Conservation (phyloP, 176 grass and related monocot genomes). For the Ensete ventricosum region DNA sequence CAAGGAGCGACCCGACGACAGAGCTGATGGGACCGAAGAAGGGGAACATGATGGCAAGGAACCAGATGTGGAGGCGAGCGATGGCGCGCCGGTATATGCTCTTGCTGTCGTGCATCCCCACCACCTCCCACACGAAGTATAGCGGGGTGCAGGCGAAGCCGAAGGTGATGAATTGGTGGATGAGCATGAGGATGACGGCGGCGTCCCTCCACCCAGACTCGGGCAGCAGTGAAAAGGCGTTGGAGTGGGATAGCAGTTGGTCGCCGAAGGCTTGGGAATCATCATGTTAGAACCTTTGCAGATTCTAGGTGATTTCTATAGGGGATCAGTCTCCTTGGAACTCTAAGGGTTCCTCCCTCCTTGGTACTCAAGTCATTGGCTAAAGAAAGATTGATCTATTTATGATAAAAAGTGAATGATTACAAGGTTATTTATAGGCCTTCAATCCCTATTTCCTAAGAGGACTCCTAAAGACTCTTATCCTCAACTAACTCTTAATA, state of each 20-base stretch:
- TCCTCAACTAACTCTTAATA: no score
- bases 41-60: constrained; percentile 22
- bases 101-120: constrained; percentile 38
- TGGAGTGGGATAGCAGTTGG: constrained; percentile 49
- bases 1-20: constrained; percentile 7
- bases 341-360: no score
- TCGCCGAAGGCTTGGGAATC: constrained; percentile 70
- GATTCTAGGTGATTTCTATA: no score
- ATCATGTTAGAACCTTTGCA: constrained; percentile 37
- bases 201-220: constrained; percentile 44
- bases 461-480: no score
- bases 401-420: no score
- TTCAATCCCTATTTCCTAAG: no score
- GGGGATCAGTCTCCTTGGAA: no score
- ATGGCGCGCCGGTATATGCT: constrained; percentile 27
- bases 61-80: constrained; percentile 19
- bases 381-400: no score
- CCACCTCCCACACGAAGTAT: constrained; percentile 78
- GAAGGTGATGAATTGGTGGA: constrained; percentile 89
- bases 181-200: no score
- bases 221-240: constrained; percentile 57
- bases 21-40: constrained; percentile 24
- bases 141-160: constrained; percentile 78
- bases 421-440: no score
- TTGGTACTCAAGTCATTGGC: no score